Evolutionary conservation across 192 early-diverging fungal species (phyloP).

Genomic region (Coemansia sp.): DNA sequence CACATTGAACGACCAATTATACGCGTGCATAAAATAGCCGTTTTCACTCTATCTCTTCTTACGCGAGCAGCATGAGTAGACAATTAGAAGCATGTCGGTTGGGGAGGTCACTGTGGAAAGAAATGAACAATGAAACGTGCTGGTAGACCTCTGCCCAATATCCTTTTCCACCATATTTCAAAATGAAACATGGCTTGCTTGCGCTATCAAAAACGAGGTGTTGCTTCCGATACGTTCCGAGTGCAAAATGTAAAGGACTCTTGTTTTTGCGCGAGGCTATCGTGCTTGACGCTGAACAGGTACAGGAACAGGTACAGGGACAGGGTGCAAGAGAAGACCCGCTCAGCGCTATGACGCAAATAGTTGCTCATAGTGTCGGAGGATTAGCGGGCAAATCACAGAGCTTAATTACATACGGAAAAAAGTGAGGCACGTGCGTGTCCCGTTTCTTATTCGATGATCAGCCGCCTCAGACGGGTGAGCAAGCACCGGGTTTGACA

Average conservation of each 20-base stretch:
- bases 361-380: neutral
- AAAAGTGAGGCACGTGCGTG: constrained; percentile 4
- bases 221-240: constrained; percentile 1
- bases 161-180: no score
- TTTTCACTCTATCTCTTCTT: no score
- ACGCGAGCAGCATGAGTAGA: neutral
- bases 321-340: neutral
- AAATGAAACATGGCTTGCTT: neutral
- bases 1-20: neutral
- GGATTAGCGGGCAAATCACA: constrained; percentile 12
- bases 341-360: neutral
- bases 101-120: neutral
- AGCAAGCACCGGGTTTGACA: constrained; percentile 4
- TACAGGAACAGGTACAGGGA: neutral
- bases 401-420: constrained; percentile 3
- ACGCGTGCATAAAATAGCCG: neutral
- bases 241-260: neutral
- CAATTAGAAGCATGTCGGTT: neutral
- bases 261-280: no score
- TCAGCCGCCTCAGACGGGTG: constrained; percentile 1
- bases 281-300: neutral
- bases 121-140: neutral
- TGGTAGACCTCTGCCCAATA: neutral
- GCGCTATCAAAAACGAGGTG: neutral
- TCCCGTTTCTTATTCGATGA: neutral